Conservation (phyloP, 1,284 basidiomycete genomes). For the Mycena citricolor region DNA sequence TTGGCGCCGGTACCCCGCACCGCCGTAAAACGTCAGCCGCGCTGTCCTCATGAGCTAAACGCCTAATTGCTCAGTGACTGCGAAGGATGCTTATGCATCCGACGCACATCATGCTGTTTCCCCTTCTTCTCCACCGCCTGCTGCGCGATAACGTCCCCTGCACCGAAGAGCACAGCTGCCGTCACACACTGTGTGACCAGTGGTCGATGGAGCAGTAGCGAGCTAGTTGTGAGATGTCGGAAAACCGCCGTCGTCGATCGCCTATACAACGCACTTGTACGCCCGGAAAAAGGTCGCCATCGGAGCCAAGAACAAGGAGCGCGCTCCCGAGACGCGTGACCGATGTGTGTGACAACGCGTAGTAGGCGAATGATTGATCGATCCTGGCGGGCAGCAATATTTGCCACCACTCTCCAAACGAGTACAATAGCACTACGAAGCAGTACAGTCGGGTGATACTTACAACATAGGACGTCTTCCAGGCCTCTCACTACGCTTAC, state of each 20-base stretch:
- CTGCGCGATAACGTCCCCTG: conserved; percentile 83
- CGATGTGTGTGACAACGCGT: too few species aligned
- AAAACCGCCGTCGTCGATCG: too few species aligned
- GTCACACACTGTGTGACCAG: conserved; percentile 64
- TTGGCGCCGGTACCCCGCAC: conserved; percentile 30
- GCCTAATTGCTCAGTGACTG: background rate
- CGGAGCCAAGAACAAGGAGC: conserved; percentile 2
- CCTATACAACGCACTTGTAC: conserved; percentile 58
- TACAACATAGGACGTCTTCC: too few species aligned
- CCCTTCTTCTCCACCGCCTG: conserved; percentile 74
- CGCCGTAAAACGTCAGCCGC: conserved; percentile 74
- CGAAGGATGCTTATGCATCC: background rate
- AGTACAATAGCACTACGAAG: too few species aligned
- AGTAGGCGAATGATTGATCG: too few species aligned
- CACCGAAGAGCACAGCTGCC: conserved; percentile 67
- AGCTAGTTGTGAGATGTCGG: conserved; percentile 35
- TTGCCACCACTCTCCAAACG: too few species aligned
- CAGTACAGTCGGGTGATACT: too few species aligned
- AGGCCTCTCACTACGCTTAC: too few species aligned
- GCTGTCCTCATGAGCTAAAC: conserved; percentile 67
- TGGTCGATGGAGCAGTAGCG: conserved; percentile 62
- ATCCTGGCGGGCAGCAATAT: too few species aligned
- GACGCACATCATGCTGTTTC: conserved; percentile 65
- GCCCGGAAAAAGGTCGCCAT: conserved; percentile 50
- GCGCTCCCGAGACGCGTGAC: too few species aligned